These are phyloP conservation scores for Lycium ferocissimum DNA, from an alignment of 257 asterid species.

Conservation along the genomic window DNA sequence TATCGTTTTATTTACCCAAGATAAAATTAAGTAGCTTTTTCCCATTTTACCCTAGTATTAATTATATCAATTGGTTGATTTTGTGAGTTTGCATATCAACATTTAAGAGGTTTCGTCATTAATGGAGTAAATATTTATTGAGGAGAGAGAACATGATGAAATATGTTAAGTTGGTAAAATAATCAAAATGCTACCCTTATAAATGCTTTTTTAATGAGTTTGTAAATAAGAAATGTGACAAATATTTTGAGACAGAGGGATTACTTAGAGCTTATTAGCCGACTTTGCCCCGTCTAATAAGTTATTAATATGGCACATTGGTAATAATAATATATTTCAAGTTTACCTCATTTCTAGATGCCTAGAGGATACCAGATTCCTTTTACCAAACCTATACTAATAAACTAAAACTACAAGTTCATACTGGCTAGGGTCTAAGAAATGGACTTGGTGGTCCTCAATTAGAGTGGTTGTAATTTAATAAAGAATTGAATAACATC, in stretches of 20 bases:
- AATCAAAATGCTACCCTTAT: too few species aligned
- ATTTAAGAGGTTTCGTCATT: too few species aligned
- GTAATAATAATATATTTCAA: not conserved
- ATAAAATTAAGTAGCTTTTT: too few species aligned
- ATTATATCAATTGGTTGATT: too few species aligned
- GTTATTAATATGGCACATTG: not conserved
- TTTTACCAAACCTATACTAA: conserved; percentile 23
- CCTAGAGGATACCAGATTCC: not conserved
- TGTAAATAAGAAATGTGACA: too few species aligned
- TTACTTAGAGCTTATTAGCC: not conserved
- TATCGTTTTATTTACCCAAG: too few species aligned
- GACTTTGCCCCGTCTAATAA: not conserved
- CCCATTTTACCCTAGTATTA: too few species aligned
- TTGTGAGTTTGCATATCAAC: too few species aligned
- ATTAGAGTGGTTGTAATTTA: conserved; percentile 24
- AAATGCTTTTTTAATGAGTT: too few species aligned
- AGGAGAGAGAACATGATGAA: too few species aligned
- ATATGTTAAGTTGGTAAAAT: too few species aligned
- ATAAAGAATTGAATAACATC: conserved; percentile 16
- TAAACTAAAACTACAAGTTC: not conserved
- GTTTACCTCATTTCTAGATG: conserved; percentile 12
- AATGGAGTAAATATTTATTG: too few species aligned
- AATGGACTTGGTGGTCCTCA: not conserved
- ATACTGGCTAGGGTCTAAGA: not conserved
- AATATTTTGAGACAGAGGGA: not conserved